phyloP scores from a whole-genome alignment of 2,329 filamentous ascomycete species.

The Colletotrichum sp. region DNA sequence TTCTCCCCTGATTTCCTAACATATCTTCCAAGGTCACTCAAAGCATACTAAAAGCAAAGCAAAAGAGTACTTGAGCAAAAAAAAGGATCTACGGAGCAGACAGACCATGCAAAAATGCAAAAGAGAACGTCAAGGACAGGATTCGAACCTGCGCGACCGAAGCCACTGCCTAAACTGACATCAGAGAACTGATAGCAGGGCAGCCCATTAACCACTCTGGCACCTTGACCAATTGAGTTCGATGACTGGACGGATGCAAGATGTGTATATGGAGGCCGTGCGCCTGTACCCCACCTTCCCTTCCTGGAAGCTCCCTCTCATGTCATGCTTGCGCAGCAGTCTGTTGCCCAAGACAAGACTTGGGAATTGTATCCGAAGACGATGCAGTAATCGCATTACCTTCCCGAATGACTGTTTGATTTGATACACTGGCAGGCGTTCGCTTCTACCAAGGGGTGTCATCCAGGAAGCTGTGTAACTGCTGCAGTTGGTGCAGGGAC shows the following conservation, averaged over 20 bases:
- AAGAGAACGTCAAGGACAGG: not conserved
- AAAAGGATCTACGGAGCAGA: not conserved
- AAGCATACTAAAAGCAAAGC: no score
- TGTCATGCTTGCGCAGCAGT: not conserved
- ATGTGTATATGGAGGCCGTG: not conserved
- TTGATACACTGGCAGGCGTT: not conserved
- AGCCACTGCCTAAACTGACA: not conserved
- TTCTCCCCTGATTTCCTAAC: no score
- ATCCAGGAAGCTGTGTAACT: not conserved
- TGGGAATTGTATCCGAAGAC: not conserved
- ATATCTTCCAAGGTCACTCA: no score
- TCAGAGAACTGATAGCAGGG: slow-evolving; percentile 3
- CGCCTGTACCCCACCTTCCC: not conserved
- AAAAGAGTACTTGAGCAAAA: no score
- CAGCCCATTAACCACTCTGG: slow-evolving; percentile 14
- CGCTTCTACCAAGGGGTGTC: not conserved
- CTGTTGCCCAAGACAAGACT: not conserved
- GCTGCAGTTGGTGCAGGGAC: not conserved
- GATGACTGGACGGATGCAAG: accelerated
- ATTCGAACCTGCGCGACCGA: slow-evolving; percentile 14
- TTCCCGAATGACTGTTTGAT: not conserved
- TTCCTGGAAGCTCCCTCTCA: not conserved
- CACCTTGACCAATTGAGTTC: not conserved
- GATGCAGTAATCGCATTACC: not conserved
- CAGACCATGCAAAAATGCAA: not conserved